A percentile compares a stretch with the other conserved stretches of the same genome.
Evolutionary conservation across 1,139 yeast species (phyloP).

Genomic region (Nakaseomyces bracarensis): DNA sequence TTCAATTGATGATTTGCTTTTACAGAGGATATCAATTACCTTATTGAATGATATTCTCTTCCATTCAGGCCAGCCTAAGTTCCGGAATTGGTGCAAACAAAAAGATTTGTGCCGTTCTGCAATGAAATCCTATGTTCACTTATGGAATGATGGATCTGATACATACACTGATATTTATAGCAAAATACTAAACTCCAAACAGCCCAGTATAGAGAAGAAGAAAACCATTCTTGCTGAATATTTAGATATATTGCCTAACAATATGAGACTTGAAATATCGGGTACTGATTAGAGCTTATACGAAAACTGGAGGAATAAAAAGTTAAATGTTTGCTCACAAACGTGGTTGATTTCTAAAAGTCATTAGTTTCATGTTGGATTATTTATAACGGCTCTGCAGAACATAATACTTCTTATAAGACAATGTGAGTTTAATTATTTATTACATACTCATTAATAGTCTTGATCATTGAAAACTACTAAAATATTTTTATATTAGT

Average conservation of each 20-base stretch:
- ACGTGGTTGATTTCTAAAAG: no score
- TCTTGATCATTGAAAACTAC: no score
- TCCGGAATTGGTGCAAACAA: conserved; percentile 19
- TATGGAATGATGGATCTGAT: conserved; percentile 33
- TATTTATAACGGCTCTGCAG: no score
- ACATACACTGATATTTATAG: conserved; percentile 19
- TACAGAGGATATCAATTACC: conserved; percentile 31
- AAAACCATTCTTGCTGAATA: conserved; percentile 12
- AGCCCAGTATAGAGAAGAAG: conserved; percentile 16
- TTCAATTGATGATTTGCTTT: conserved; percentile 25
- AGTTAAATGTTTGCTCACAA: no score
- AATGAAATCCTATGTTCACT: conserved; percentile 25
- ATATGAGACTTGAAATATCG: neutral
- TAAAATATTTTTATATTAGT: no score
- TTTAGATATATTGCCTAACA: conserved; percentile 12
- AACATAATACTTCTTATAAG: no score
- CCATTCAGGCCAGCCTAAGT: conserved; percentile 12
- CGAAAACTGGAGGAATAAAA: no score
- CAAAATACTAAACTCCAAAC: conserved; percentile 15
- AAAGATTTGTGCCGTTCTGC: conserved; percentile 24
- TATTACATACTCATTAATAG: no score
- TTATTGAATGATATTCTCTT: conserved; percentile 33
- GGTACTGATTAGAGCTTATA: neutral
- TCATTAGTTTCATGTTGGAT: no score
- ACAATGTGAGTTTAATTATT: no score